Percentiles rank a stretch among this genome's conserved stretches.
phyloP scores from a whole-genome alignment of 2,329 filamentous ascomycete species.

The Lecanoromycetidae sp. region DNA sequence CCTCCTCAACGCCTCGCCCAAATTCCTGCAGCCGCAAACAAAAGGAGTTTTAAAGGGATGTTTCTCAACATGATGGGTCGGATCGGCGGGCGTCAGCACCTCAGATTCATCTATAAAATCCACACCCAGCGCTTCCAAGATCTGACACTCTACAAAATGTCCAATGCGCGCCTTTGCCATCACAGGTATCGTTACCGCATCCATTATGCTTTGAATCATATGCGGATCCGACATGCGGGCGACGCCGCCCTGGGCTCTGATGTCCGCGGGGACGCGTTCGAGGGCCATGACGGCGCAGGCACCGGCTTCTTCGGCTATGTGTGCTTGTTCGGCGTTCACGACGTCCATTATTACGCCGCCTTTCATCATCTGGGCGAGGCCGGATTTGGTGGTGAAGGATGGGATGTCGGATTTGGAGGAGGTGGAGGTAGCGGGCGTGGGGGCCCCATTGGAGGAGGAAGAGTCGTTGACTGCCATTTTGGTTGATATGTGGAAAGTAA shows the following conservation, averaged over 20 bases:
- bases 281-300: slow-evolving; percentile 97
- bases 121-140: slow-evolving; percentile 85
- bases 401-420: slow-evolving; percentile 21
- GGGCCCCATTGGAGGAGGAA: neutral
- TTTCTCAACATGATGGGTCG: slow-evolving; percentile 86
- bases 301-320: slow-evolving; percentile 93
- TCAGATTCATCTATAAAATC: slow-evolving; percentile 99
- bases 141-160: slow-evolving; percentile 96
- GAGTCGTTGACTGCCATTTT: slow-evolving; percentile 12
- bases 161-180: slow-evolving; percentile 99
- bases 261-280: slow-evolving; percentile 93
- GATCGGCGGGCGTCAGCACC: slow-evolving; percentile 89
- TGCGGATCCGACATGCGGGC: slow-evolving; percentile 91
- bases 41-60: slow-evolving; percentile 71
- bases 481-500: too few species aligned
- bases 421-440: neutral
- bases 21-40: slow-evolving; percentile 89
- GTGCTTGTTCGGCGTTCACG: slow-evolving; percentile 79
- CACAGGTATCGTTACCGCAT: slow-evolving; percentile 88
- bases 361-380: slow-evolving; percentile 95
- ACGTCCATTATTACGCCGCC: slow-evolving; percentile 99
- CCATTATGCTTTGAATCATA: slow-evolving; percentile 94
- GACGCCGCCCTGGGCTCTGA: slow-evolving; percentile 81
- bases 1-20: slow-evolving; percentile 82
- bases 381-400: slow-evolving; percentile 80